Percentiles rank a stretch among this genome's conserved stretches.
Evolutionary conservation across 352 stramenopile genomes (phyloP).

Genomic region (Halophytophthora batemanensis): DNA sequence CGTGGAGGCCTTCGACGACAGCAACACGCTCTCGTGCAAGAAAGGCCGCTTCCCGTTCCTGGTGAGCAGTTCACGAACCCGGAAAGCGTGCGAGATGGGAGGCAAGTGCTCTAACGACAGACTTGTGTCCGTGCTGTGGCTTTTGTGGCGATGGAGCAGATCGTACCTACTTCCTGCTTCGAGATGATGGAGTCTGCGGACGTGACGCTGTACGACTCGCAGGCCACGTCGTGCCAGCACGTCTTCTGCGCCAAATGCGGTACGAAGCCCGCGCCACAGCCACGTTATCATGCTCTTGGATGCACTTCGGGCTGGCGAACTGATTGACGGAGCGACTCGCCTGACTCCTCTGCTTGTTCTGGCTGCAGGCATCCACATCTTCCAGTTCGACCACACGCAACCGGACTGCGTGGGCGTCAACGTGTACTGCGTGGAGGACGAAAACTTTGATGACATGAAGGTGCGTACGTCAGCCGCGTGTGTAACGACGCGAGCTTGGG

Average conservation of each 20-base stretch:
- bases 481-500: slow-evolving; percentile 1
- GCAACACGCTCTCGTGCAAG: slow-evolving; percentile 80
- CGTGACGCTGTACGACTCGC: slow-evolving; percentile 73
- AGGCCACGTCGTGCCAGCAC: slow-evolving; percentile 64
- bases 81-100: not conserved
- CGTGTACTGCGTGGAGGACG: slow-evolving; percentile 76
- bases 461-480: slow-evolving; percentile 29
- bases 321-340: slow-evolving; percentile 3
- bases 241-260: slow-evolving; percentile 80
- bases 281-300: not conserved
- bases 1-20: slow-evolving; percentile 81
- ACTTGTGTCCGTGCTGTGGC: slow-evolving; percentile 6
- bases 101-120: not conserved
- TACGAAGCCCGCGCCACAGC: slow-evolving; percentile 19
- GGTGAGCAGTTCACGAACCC: slow-evolving; percentile 27
- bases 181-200: slow-evolving; percentile 68
- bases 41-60: slow-evolving; percentile 77
- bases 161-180: slow-evolving; percentile 73
- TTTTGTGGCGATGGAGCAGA: slow-evolving; percentile 23
- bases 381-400: slow-evolving; percentile 76
- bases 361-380: slow-evolving; percentile 70
- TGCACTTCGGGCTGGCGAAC: too few species aligned
- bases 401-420: slow-evolving; percentile 74
- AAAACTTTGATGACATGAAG: slow-evolving; percentile 83
- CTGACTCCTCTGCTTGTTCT: not conserved